Conservation (phyloP, 2,329 filamentous ascomycete species). For the Onygenales sp. region DNA sequence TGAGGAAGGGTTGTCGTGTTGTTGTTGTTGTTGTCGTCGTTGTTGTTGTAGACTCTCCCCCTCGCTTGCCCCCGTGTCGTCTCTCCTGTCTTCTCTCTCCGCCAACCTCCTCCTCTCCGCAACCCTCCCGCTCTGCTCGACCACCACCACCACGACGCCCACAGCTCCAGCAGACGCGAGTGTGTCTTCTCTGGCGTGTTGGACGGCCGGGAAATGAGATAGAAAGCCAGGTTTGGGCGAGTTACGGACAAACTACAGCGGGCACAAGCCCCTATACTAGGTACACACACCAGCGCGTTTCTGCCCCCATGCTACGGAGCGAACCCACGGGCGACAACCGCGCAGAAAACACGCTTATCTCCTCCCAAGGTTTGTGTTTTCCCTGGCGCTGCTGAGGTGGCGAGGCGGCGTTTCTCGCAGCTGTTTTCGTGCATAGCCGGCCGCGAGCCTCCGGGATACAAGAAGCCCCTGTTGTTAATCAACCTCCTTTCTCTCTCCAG, state of each 20-base stretch:
- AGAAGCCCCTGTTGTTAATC: not conserved
- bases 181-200: not conserved
- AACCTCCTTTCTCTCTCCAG: not conserved
- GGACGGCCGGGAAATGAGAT: not conserved
- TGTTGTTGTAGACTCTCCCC: no score
- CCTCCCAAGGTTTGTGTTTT: constrained; percentile 8
- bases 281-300: not conserved
- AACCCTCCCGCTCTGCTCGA: not conserved
- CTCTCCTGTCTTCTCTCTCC: no score
- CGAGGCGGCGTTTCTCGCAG: constrained; percentile 5
- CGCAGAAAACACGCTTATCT: constrained; percentile 3
- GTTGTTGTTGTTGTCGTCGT: no score
- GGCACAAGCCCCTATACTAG: not conserved
- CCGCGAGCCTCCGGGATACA: not conserved
- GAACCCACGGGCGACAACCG: not conserved
- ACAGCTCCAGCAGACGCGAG: not conserved
- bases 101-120: no score
- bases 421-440: constrained; percentile 8
- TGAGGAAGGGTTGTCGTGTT: no score
- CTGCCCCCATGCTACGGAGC: not conserved
- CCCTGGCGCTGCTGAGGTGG: constrained; percentile 4
- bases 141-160: not conserved
- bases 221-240: not conserved
- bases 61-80: no score
- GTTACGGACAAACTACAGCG: not conserved